These are phyloP conservation scores for Mycena galopus DNA, from an alignment of 768 basidiomycete genomes.

Conservation along the genomic window DNA sequence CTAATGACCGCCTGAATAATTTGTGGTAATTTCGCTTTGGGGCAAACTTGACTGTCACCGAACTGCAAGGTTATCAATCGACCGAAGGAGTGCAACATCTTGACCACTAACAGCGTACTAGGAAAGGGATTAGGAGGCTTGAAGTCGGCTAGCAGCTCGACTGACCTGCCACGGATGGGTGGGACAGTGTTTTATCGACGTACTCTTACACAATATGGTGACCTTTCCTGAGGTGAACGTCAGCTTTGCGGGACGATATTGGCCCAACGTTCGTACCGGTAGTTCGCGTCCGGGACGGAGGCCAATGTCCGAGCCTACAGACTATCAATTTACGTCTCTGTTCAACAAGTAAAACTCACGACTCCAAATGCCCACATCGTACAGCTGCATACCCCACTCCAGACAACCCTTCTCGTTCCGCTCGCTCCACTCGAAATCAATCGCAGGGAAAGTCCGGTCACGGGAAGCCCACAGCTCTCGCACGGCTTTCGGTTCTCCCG, in stretches of 20 bases:
- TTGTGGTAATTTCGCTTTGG: conserved; percentile 77
- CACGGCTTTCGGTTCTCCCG: conserved; percentile 76
- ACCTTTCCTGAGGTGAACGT: conserved; percentile 62
- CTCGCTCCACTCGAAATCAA: conserved; percentile 84
- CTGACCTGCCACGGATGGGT: conserved; percentile 82
- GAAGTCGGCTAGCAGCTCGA: conserved; percentile 28
- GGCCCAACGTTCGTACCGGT: neutral
- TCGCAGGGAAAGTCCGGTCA: conserved; percentile 81
- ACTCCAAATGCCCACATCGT: conserved; percentile 77
- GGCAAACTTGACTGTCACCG: conserved; percentile 78
- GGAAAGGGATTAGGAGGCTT: conserved; percentile 31
- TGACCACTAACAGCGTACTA: conserved; percentile 73
- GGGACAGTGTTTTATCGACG: conserved; percentile 71
- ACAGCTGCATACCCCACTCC: conserved; percentile 88
- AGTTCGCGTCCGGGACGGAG: conserved; percentile 69
- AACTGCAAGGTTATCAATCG: conserved; percentile 61
- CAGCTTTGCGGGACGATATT: conserved; percentile 12
- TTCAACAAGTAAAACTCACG: conserved; percentile 58
- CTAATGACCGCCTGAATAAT: conserved; percentile 82
- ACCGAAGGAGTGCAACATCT: neutral
- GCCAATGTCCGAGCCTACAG: conserved; percentile 77
- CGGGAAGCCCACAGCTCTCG: conserved; percentile 74
- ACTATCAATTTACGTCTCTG: neutral
- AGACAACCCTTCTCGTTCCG: conserved; percentile 75
- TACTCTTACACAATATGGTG: conserved; percentile 83